Evolutionary conservation across 805 yeast species (phyloP).

Genomic region (Zygoascus biomembranicola): DNA sequence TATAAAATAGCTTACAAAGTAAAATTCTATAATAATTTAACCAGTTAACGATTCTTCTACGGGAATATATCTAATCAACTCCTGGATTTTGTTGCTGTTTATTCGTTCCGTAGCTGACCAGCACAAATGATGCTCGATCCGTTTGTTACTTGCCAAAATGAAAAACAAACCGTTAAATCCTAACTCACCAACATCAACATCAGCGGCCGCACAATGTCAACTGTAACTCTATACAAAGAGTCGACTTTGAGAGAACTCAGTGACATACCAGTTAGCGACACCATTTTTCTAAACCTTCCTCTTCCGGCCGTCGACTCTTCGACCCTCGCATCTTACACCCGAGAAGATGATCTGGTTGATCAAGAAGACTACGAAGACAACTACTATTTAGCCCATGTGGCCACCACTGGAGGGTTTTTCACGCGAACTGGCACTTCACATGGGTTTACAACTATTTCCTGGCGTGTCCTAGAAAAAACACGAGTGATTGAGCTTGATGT

Average conservation of each 20-base stretch:
- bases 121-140: background rate
- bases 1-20: background rate
- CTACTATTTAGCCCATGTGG: conserved; percentile 14
- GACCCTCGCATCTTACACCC: background rate
- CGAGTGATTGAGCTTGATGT: conserved; percentile 15
- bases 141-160: too few relatives aligned
- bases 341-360: background rate
- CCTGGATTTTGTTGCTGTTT: too few relatives aligned
- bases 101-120: too few relatives aligned
- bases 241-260: conserved; percentile 5
- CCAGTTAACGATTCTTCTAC: background rate
- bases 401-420: conserved; percentile 9
- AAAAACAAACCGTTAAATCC: too few relatives aligned
- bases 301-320: conserved; percentile 11
- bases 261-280: conserved; percentile 4
- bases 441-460: conserved; percentile 6
- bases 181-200: too few relatives aligned
- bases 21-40: background rate
- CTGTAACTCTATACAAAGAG: conserved; percentile 16
- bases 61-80: too few relatives aligned
- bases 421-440: background rate
- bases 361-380: conserved; percentile 11
- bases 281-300: conserved; percentile 8
- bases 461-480: conserved; percentile 10
- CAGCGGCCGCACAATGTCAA: background rate